Percentiles rank a stretch among this genome's conserved stretches.
Conservation (phyloP, 2,329 filamentous ascomycete species). For the Xylaria sp. region DNA sequence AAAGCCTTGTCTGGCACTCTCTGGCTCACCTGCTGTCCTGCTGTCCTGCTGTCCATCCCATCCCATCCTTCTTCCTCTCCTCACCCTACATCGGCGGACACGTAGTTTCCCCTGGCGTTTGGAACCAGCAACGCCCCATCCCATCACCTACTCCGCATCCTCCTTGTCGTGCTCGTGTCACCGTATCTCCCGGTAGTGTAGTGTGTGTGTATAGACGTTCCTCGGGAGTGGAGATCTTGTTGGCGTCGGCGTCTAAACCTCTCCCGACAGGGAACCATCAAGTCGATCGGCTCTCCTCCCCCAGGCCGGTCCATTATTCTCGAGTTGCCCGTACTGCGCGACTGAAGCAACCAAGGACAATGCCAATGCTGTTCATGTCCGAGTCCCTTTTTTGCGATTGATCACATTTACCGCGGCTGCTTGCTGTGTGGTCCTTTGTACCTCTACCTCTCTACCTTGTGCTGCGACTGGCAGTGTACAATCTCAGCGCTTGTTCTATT, state of each 20-base stretch:
- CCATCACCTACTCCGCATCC: slow-evolving; percentile 6
- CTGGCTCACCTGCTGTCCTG: slow-evolving; percentile 5
- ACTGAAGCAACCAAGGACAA: slow-evolving; percentile 16
- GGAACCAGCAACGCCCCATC: not conserved
- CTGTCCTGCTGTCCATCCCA: not conserved
- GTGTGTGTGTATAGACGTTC: not conserved
- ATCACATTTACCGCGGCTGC: slow-evolving; percentile 28
- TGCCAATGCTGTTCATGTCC: slow-evolving; percentile 22
- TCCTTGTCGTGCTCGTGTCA: slow-evolving; percentile 8
- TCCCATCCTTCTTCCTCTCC: not conserved
- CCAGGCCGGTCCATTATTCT: slow-evolving; percentile 19
- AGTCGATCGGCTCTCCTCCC: slow-evolving; percentile 13
- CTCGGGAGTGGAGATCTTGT: slow-evolving; percentile 16
- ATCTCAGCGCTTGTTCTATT: slow-evolving; percentile 30
- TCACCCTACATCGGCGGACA: not conserved
- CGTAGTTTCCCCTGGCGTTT: not conserved
- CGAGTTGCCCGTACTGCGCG: slow-evolving; percentile 8
- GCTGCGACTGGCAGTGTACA: slow-evolving; percentile 3
- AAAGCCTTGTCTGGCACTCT: slow-evolving; percentile 31
- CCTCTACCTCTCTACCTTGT: not conserved
- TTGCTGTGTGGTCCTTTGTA: slow-evolving; percentile 11
- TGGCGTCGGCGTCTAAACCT: slow-evolving; percentile 13
- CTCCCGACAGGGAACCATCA: slow-evolving; percentile 12
- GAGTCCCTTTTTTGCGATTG: slow-evolving; percentile 25
- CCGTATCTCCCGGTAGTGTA: not conserved